A percentile compares a stretch with the other conserved stretches of the same genome.
Conservation (phyloP, 768 basidiomycete species). For the Lactarius hatsudake region DNA sequence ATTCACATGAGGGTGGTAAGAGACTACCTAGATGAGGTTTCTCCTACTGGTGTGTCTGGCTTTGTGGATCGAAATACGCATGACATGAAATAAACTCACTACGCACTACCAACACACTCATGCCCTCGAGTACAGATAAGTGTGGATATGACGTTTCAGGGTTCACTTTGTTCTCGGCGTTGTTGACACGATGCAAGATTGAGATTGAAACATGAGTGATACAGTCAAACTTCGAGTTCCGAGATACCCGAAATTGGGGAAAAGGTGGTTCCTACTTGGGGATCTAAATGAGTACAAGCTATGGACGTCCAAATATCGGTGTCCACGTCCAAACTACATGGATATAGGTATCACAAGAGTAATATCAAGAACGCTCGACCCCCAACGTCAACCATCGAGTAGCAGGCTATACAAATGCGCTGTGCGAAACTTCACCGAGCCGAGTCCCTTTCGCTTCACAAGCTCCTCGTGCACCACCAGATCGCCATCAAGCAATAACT, state of each 20-base stretch:
- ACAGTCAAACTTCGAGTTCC: neutral
- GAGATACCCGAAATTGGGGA: neutral
- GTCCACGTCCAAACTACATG: neutral
- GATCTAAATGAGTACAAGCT: no score
- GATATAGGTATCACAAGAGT: neutral
- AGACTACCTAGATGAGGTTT: neutral
- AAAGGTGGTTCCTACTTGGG: neutral
- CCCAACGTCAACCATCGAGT: conserved; percentile 7
- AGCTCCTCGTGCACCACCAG: conserved; percentile 12
- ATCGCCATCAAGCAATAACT: conserved; percentile 19
- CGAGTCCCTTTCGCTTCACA: conserved; percentile 16
- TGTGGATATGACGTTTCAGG: neutral
- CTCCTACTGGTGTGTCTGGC: neutral
- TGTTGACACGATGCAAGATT: neutral
- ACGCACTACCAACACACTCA: neutral
- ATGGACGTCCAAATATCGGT: neutral
- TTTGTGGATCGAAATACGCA: neutral
- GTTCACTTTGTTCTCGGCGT: neutral
- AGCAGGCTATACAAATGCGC: conserved; percentile 18
- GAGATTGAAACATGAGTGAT: neutral
- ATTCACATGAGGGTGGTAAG: conserved; percentile 1
- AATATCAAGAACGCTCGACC: neutral
- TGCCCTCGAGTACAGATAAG: neutral
- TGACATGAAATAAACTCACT: neutral
- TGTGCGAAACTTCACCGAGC: conserved; percentile 21